Conservation (phyloP, 176 grass and related monocot genomes). For the Carex littledalei region DNA sequence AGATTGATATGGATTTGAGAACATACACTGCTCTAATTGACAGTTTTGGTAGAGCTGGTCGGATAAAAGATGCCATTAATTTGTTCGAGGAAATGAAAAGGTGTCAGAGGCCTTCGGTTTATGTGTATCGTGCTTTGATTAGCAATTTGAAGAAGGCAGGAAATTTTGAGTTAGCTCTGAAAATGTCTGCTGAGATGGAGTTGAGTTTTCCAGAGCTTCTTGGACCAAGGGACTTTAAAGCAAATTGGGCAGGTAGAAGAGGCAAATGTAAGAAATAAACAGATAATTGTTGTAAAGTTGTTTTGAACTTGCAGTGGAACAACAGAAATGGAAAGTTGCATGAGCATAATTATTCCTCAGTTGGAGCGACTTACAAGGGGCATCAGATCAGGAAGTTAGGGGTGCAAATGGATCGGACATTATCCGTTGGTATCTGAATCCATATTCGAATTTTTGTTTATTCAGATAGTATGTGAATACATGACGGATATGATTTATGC, state of each 20-base stretch:
- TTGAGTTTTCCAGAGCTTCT: conserved; percentile 40
- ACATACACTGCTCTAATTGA: conserved; percentile 66
- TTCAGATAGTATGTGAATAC: too few relatives aligned
- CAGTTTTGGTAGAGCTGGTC: conserved; percentile 59
- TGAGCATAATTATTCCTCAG: background rate
- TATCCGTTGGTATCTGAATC: too few relatives aligned
- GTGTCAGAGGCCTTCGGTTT: conserved; percentile 49
- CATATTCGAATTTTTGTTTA: too few relatives aligned
- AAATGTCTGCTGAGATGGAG: conserved; percentile 64
- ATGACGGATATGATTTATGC: too few relatives aligned
- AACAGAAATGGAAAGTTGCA: background rate
- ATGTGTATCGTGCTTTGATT: conserved; percentile 74
- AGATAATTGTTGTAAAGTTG: background rate
- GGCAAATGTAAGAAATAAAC: conserved; percentile 21
- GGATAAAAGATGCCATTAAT: conserved; percentile 48
- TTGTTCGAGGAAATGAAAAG: conserved; percentile 68
- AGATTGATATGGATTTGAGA: conserved; percentile 63
- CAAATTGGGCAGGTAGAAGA: conserved; percentile 31
- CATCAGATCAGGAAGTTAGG: background rate
- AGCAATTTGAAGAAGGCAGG: conserved; percentile 54
- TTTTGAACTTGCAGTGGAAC: background rate
- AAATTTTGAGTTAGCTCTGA: conserved; percentile 44
- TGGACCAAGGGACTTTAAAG: conserved; percentile 59
- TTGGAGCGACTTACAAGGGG: background rate
- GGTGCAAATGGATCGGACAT: too few relatives aligned